Evolutionary conservation across 1,284 basidiomycete genomes (phyloP).

Genomic region (Heliocybe sulcata): DNA sequence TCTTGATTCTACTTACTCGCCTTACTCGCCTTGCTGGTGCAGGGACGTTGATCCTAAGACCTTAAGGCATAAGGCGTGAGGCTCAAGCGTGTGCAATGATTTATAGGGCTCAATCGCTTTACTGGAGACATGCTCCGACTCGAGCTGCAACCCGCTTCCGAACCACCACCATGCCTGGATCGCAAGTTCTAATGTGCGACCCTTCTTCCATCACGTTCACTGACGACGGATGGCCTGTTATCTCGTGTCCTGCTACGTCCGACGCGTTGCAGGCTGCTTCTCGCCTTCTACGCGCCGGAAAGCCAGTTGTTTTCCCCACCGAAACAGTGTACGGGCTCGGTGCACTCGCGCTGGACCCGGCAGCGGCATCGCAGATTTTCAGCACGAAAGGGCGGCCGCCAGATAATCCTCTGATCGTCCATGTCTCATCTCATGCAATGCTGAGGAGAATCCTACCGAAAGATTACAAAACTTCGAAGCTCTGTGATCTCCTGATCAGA

Average conservation of each 20-base stretch:
- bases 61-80: too few relatives aligned
- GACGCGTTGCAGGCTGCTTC: slow-evolving; percentile 41
- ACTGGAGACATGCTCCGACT: too few relatives aligned
- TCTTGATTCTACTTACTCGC: too few relatives aligned
- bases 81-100: too few relatives aligned
- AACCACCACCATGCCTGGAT: too few relatives aligned
- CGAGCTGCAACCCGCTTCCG: too few relatives aligned
- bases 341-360: slow-evolving; percentile 68
- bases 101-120: too few relatives aligned
- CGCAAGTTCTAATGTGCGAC: too few relatives aligned
- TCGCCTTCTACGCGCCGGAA: slow-evolving; percentile 33
- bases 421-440: slow-evolving; percentile 87
- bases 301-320: slow-evolving; percentile 81
- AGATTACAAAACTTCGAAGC: slow-evolving; percentile 46
- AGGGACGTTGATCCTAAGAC: too few relatives aligned
- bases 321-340: slow-evolving; percentile 99
- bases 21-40: too few relatives aligned
- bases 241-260: slow-evolving; percentile 37
- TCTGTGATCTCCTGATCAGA: slow-evolving; percentile 70
- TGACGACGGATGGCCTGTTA: slow-evolving; percentile 25
- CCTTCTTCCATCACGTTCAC: slow-evolving; percentile 46
- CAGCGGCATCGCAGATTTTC: slow-evolving; percentile 76
- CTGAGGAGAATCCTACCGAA: slow-evolving; percentile 66
- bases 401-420: slow-evolving; percentile 98
- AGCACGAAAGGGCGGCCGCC: slow-evolving; percentile 87